phyloP scores from a whole-genome alignment of 116 monocot genomes.

The Zostera marina region DNA sequence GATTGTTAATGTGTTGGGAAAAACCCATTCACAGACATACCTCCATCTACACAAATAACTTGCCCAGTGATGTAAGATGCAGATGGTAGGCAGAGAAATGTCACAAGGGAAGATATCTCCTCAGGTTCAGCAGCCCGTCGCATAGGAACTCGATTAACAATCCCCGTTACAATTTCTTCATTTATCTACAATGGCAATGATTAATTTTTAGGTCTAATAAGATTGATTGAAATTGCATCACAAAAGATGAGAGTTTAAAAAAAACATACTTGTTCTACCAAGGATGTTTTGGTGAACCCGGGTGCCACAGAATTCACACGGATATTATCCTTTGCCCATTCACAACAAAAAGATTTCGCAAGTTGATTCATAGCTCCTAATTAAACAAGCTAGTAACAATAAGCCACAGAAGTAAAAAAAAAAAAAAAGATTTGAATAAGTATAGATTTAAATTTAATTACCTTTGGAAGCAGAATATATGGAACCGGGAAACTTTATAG shows the following conservation, averaged over 20 bases:
- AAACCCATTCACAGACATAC: slow-evolving; percentile 41
- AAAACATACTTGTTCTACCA: slow-evolving; percentile 21
- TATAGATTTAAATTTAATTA: not conserved
- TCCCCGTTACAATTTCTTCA: no score
- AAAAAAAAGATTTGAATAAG: not conserved
- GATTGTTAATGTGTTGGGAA: slow-evolving; percentile 9
- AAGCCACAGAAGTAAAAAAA: no score
- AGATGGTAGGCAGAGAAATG: slow-evolving; percentile 55
- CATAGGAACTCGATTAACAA: slow-evolving; percentile 37
- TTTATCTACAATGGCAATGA: no score
- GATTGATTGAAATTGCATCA: no score
- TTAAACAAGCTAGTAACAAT: not conserved
- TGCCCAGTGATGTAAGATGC: slow-evolving; percentile 62
- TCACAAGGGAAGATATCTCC: slow-evolving; percentile 53
- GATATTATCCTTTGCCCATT: slow-evolving; percentile 52
- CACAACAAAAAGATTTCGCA: slow-evolving; percentile 44
- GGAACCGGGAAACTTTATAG: slow-evolving; percentile 17
- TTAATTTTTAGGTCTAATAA: no score
- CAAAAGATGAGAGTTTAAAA: no score
- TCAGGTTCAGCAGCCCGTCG: slow-evolving; percentile 31
- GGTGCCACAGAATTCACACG: slow-evolving; percentile 39
- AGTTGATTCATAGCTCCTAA: slow-evolving; percentile 50
- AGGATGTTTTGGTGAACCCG: slow-evolving; percentile 33
- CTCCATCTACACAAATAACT: slow-evolving; percentile 45
- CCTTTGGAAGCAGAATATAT: slow-evolving; percentile 56